Base-by-base conservation (phyloP, 768 basidiomycete genomes). In the Lactarius pseudohatsudake region DNA sequence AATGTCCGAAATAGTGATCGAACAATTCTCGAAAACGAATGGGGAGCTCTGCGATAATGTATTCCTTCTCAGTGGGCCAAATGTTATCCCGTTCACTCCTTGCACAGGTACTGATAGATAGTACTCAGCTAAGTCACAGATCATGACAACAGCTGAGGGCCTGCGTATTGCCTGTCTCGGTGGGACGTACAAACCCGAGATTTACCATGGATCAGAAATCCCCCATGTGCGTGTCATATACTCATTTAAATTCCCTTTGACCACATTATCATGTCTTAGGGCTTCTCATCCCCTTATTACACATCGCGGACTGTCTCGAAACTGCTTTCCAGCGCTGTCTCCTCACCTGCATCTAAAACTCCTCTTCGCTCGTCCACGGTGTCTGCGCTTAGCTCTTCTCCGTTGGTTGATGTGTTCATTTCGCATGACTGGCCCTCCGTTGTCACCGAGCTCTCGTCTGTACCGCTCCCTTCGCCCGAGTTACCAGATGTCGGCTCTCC, bases 121-220 rank as follows among this genome's bases (percentile, higher is more conserved):
- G 28, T 34, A 34, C 34, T 47, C 68, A 94, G 93, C 84, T 76
- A 95, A 94, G 79, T 92, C 92, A 16, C 88, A 87, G 10, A 82
- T 91, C 4, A 78, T 96, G 50, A 90, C 85, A 3, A 95, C 92
- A 13, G 84, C 88, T 9, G 86, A 89, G 71, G 90, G 91, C 10
- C 79, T 96, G 30, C 86, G 89, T 65, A 92, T 96, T 74, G 94
- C 89, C 26, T 94, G 92, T 75, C 79, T 96, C 11, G 93, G 92
- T 47, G 94, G 95, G 4, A 79, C 81, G 43, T 93, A 88, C 72
- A 87, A 92, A 55, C 76, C 83, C 41, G 81, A 79, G 20, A 78
- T 88, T 28, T 91, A 86, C 69, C 72, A 75, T 30, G 79, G 84
- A 38, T 81, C 87, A 6, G 88, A 89, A 64, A 78, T 85, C 2